phyloP scores from a whole-genome alignment of 345 rosid species.

The Salix caprea region DNA sequence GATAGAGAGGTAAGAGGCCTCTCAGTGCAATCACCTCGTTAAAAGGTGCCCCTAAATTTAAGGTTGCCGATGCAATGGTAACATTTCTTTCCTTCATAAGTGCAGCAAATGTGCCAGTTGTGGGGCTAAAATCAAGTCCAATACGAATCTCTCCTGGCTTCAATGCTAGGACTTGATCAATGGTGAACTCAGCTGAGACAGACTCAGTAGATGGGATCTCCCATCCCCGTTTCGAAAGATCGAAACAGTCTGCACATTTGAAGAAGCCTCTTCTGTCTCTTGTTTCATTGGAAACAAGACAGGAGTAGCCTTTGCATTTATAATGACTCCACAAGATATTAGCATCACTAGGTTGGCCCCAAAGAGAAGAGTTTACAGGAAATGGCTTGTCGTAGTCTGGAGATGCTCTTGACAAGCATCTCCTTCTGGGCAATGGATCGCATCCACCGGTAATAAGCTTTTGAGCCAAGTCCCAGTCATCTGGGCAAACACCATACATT shows the following conservation, averaged over 20 bases:
- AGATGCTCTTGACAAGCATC: constrained; percentile 48
- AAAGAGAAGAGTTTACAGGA: constrained; percentile 35
- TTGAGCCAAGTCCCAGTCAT: constrained; percentile 44
- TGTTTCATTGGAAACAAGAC: constrained; percentile 40
- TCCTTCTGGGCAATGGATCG: constrained; percentile 54
- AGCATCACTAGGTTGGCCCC: constrained; percentile 39
- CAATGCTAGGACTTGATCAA: constrained; percentile 42
- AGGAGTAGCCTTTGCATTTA: constrained; percentile 49
- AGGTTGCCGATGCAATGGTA: constrained; percentile 38
- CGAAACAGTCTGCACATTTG: constrained; percentile 50
- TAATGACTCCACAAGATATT: constrained; percentile 48
- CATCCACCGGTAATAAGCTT: constrained; percentile 47
- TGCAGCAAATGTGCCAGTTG: constrained; percentile 53
- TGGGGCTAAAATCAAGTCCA: constrained; percentile 52
- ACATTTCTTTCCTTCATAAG: constrained; percentile 49
- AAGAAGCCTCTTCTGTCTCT: constrained; percentile 41
- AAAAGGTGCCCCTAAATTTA: constrained; percentile 50
- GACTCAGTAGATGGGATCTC: constrained; percentile 25
- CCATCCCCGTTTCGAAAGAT: constrained; percentile 46
- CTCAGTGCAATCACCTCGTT: constrained; percentile 50
- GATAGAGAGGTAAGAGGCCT: constrained; percentile 44
- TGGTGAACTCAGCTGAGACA: constrained; percentile 44
- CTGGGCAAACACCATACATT: constrained; percentile 37
- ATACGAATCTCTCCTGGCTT: constrained; percentile 47
- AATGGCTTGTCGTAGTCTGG: constrained; percentile 30